Conservation (phyloP, 2,329 filamentous ascomycete species). For the Fusarium incarnatum region DNA sequence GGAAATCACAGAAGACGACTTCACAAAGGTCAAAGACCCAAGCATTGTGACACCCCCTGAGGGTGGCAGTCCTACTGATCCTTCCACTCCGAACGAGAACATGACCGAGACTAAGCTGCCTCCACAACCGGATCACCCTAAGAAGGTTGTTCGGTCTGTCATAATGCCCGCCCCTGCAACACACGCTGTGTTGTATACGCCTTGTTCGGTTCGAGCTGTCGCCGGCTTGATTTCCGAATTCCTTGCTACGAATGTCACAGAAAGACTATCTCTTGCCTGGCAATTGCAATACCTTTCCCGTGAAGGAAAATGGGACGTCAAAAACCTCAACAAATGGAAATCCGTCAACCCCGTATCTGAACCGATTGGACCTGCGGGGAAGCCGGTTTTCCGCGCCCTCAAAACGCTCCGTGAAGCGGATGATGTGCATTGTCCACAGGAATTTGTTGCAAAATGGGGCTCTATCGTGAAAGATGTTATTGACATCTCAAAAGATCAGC, state of each 20-base stretch:
- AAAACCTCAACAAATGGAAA: slow-evolving; percentile 94
- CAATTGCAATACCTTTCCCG: slow-evolving; percentile 89
- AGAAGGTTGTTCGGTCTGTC: slow-evolving; percentile 71
- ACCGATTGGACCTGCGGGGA: slow-evolving; percentile 69
- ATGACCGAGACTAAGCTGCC: slow-evolving; percentile 56
- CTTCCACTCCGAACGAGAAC: slow-evolving; percentile 60
- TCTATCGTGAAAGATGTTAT: slow-evolving; percentile 78
- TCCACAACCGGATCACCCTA: slow-evolving; percentile 60
- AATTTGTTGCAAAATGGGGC: slow-evolving; percentile 77
- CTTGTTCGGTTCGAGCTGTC: slow-evolving; percentile 78
- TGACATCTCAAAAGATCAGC: slow-evolving; percentile 91
- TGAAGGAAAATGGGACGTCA: slow-evolving; percentile 97
- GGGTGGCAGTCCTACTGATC: slow-evolving; percentile 58
- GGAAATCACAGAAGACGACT: slow-evolving; percentile 45
- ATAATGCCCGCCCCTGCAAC: slow-evolving; percentile 82
- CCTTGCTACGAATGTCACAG: slow-evolving; percentile 77
- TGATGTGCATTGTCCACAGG: slow-evolving; percentile 79
- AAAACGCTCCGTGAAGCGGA: slow-evolving; percentile 95
- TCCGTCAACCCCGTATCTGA: slow-evolving; percentile 80
- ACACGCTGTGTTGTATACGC: slow-evolving; percentile 86
- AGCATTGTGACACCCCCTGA: slow-evolving; percentile 47
- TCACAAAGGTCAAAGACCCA: slow-evolving; percentile 37
- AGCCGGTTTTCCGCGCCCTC: slow-evolving; percentile 83
- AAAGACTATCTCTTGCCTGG: slow-evolving; percentile 85
- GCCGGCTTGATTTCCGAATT: slow-evolving; percentile 88